phyloP scores from a whole-genome alignment of 192 early-diverging fungal species.

The Linnemannia schmuckeri region DNA sequence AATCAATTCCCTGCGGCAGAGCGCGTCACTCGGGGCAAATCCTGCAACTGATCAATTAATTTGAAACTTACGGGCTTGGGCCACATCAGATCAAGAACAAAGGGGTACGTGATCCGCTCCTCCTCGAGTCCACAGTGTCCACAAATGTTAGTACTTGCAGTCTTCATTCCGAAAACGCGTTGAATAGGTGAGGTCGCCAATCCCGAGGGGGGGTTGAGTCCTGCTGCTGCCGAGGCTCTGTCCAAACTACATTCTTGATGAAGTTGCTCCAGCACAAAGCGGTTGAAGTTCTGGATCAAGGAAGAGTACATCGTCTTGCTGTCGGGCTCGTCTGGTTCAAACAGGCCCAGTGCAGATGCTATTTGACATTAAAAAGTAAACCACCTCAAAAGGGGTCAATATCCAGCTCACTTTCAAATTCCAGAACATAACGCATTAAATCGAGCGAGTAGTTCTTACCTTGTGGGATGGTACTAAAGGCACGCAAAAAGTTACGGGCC shows the following conservation, averaged over 20 bases:
- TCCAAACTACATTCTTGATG: slow-evolving; percentile 75
- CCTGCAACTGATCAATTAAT: neutral
- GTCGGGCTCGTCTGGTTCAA: slow-evolving; percentile 86
- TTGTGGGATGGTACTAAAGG: slow-evolving; percentile 86
- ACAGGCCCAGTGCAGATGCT: slow-evolving; percentile 87
- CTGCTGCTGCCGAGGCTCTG: slow-evolving; percentile 42
- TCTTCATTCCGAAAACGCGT: slow-evolving; percentile 77
- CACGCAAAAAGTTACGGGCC: slow-evolving; percentile 91
- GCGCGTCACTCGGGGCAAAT: neutral
- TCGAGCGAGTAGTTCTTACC: slow-evolving; percentile 55
- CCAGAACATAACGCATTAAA: too few relatives aligned
- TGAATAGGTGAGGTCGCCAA: slow-evolving; percentile 68
- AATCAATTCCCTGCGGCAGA: neutral
- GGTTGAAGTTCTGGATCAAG: slow-evolving; percentile 88
- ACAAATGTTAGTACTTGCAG: slow-evolving; percentile 73
- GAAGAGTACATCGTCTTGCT: slow-evolving; percentile 71
- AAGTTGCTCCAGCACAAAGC: slow-evolving; percentile 94
- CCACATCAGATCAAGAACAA: slow-evolving; percentile 88
- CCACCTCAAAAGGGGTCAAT: neutral
- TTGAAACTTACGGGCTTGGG: slow-evolving; percentile 67
- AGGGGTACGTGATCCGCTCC: slow-evolving; percentile 76
- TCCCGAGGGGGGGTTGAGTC: slow-evolving; percentile 15
- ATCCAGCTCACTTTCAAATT: neutral
- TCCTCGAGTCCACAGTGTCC: slow-evolving; percentile 73
- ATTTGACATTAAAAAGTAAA: neutral